Percentiles rank a stretch among this genome's conserved stretches.
phyloP scores from a whole-genome alignment of 164 flowering plant species.

The Tinospora cordifolia region DNA sequence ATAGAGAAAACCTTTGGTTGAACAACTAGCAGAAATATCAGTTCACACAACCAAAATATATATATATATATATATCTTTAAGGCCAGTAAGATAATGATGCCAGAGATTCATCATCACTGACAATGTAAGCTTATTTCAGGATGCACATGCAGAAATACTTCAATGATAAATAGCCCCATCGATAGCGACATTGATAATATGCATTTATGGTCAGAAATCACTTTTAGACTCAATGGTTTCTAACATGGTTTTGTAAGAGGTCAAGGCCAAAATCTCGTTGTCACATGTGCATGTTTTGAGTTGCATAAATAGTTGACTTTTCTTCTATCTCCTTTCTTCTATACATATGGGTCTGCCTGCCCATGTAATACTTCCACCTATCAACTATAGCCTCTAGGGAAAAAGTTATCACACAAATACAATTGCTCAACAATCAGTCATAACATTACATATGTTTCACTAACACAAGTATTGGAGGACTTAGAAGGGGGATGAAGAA shows the following conservation, averaged over 20 bases:
- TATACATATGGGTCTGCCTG: no score
- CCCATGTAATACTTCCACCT: no score
- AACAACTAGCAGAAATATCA: neutral
- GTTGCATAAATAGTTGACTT: no score
- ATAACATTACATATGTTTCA: neutral
- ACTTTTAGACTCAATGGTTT: no score
- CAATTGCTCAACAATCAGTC: neutral
- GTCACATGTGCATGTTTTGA: no score
- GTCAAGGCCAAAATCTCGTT: no score
- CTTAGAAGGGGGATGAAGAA: neutral
- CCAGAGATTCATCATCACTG: neutral
- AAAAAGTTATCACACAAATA: neutral
- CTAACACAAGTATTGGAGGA: neutral
- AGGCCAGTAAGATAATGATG: neutral
- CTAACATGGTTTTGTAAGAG: no score
- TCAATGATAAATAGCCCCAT: neutral
- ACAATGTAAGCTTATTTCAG: neutral
- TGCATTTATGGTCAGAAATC: no score
- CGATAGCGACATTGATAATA: neutral
- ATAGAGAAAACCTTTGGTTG: no score
- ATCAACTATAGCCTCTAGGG: no score
- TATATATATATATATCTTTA: neutral
- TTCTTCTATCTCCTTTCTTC: no score
- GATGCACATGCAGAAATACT: neutral
- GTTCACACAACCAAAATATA: neutral